Percentiles rank a stretch among this genome's conserved stretches.
Evolutionary conservation across 2,329 filamentous ascomycete genomes (phyloP).

Genomic region (Alternaria brassicicola): DNA sequence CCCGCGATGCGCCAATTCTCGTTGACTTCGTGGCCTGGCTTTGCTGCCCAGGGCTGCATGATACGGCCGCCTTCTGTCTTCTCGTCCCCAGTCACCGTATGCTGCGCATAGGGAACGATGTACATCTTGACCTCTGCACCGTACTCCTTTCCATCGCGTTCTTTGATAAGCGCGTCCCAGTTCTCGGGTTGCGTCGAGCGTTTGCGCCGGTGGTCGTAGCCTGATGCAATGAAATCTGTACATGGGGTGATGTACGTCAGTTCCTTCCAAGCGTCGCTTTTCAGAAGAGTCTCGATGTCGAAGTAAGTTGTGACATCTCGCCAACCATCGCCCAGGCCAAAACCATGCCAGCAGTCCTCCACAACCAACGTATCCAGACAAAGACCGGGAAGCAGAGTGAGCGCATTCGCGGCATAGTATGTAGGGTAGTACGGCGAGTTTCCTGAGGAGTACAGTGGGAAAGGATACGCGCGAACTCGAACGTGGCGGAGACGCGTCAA

Average conservation of each 20-base stretch:
- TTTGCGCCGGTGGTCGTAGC: constrained; percentile 39
- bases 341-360: constrained; percentile 46
- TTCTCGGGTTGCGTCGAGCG: constrained; percentile 38
- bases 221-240: constrained; percentile 44
- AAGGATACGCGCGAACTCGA: constrained; percentile 41
- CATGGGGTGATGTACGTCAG: constrained; percentile 42
- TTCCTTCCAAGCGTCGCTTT: constrained; percentile 43
- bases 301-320: constrained; percentile 45
- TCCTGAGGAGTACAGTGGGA: constrained; percentile 38
- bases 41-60: constrained; percentile 38
- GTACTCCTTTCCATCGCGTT: constrained; percentile 37
- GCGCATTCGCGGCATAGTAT: constrained; percentile 41
- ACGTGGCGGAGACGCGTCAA: constrained; percentile 43
- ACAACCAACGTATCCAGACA: constrained; percentile 41
- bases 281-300: constrained; percentile 41
- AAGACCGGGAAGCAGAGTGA: constrained; percentile 41
- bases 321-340: constrained; percentile 42
- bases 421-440: constrained; percentile 39
- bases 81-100: constrained; percentile 17
- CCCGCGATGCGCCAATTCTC: constrained; percentile 34
- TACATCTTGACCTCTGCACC: constrained; percentile 44
- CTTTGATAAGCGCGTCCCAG: constrained; percentile 40
- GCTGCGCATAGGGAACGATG: constrained; percentile 31
- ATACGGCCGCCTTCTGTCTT: constrained; percentile 25
- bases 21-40: constrained; percentile 39